Conservation (phyloP, 1,284 basidiomycete genomes). For the Sutorius eximius region DNA sequence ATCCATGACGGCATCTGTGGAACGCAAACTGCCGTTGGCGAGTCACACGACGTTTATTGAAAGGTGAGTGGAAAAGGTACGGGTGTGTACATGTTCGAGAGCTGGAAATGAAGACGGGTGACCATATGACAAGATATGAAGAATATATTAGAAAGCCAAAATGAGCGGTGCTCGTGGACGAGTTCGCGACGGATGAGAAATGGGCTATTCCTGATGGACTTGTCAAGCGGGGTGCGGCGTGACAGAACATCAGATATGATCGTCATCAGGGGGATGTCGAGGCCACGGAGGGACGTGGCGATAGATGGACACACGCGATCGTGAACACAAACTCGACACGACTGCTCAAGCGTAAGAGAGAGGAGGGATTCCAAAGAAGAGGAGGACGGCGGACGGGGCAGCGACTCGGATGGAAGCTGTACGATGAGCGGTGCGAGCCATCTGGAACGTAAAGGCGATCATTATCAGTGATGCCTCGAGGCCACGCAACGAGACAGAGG, state of each 20-base stretch:
- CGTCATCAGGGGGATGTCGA: not conserved
- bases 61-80: not conserved
- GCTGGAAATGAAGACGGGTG: not conserved
- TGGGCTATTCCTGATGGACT: slow-evolving; percentile 5
- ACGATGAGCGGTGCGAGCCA: slow-evolving; percentile 2
- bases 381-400: not conserved
- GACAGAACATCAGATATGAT: not conserved
- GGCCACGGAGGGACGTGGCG: not conserved
- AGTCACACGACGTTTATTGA: not conserved
- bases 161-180: not conserved
- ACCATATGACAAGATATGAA: not conserved
- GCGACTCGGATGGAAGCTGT: not conserved
- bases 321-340: not conserved
- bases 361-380: slow-evolving; percentile 2
- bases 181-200: not conserved
- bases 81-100: not conserved
- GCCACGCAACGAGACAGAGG: slow-evolving; percentile 11
- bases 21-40: not conserved
- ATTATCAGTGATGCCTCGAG: slow-evolving; percentile 32
- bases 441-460: slow-evolving; percentile 23
- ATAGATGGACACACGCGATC: not conserved
- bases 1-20: not conserved
- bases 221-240: slow-evolving; percentile 1
- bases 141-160: not conserved
- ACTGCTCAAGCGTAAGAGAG: not conserved